A percentile compares a stretch with the other conserved stretches of the same genome.
phyloP scores from a whole-genome alignment of 2,329 filamentous ascomycete genomes.

The Fusarium compactum region DNA sequence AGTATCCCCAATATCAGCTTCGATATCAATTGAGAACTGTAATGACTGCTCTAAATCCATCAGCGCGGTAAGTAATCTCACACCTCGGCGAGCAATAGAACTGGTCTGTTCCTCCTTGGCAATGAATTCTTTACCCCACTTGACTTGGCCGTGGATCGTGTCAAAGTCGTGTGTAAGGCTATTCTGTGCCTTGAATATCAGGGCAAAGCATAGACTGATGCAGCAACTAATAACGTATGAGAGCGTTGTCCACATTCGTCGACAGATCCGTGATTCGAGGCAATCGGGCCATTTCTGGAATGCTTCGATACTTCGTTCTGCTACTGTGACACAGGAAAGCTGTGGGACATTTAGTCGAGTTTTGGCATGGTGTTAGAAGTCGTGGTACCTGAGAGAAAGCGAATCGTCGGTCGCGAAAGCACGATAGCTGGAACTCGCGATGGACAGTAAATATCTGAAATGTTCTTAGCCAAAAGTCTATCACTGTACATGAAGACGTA shows the following conservation, averaged over 20 bases:
- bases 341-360: fast-evolving
- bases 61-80: neutral
- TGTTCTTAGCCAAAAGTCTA: neutral
- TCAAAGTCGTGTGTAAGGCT: neutral
- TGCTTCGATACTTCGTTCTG: neutral
- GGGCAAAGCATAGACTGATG: neutral
- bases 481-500: neutral
- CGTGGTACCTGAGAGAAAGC: neutral
- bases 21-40: neutral
- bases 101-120: neutral
- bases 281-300: constrained; percentile 1
- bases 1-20: constrained; percentile 2
- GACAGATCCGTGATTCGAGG: neutral
- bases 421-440: constrained; percentile 6
- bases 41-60: neutral
- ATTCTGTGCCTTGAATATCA: neutral
- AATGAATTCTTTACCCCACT: neutral
- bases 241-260: constrained; percentile 9
- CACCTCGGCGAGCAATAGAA: neutral
- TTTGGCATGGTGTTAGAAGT: fast-evolving
- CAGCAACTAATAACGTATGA: constrained; percentile 9
- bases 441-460: neutral
- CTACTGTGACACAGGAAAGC: constrained; percentile 4
- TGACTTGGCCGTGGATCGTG: neutral
- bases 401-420: neutral